Evolutionary conservation across 352 stramenopile genomes (phyloP), one percentile per base, ranked within the genome.

Genomic region (Globisporangium recalcitrans): DNA sequence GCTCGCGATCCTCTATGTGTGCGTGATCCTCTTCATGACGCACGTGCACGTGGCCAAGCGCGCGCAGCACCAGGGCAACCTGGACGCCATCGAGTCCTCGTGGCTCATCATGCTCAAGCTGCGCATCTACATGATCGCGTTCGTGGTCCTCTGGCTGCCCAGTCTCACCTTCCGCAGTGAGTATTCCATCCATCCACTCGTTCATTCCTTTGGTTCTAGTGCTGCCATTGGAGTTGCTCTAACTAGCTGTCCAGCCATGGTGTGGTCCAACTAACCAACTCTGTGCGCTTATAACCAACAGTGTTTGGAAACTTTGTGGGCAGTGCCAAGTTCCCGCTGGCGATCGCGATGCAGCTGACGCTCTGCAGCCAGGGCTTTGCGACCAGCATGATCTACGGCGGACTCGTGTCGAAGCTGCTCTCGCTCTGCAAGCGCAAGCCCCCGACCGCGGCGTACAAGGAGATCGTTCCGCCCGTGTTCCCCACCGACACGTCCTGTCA

Each of bases 131-230:
- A 88, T 90, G 52, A 65, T 83, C 22, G 66, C 74, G 0, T 92
- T 92, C 65, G 73, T 88, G 13, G 62, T 90, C 54, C 79, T 87
- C 32, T 90, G 83, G 80, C 71, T 77, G 5, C 83, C 83, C 3
- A 85, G 77, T 27, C 74, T 73, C 2, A 52, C 88, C 55, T 91
- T 86, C 54, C 74, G 82, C 59, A 67, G 81, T 90, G 46, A 63
- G 77, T 78, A 48, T 5, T 16, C n/a, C 32, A 10, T 56, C 1
- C 14, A 13, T 10, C n/a, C n/a, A n/a, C n/a, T n/a, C 27, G 24
- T 24, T 13, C 44, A 46, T 51, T 4, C 9, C n/a, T 13, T 40
- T n/a, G n/a, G 10, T 19, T 40, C 11, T 29, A 52, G 14, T 56
- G 19, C 22, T 14, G 19, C 27, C 49, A 7, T 22, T 46, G 38